Evolutionary conservation across 140 eudicot genomes (phyloP).

Genomic region (Oenanthe javanica): DNA sequence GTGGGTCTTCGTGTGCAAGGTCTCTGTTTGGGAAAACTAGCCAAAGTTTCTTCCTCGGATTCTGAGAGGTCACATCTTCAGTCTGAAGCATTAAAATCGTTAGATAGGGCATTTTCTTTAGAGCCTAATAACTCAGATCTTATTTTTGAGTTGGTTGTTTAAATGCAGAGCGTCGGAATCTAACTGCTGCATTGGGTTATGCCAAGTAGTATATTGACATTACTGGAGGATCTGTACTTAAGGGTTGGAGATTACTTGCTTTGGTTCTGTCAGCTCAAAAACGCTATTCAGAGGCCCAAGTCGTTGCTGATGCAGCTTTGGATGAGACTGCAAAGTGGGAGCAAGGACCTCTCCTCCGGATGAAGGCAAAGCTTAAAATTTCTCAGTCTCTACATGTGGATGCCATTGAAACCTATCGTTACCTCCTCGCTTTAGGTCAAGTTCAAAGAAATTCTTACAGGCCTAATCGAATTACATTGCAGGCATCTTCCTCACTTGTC

Average conservation of each 20-base stretch:
- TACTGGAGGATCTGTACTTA: conserved; percentile 77
- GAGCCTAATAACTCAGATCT: conserved; percentile 65
- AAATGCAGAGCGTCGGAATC: conserved; percentile 73
- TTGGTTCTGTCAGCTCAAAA: conserved; percentile 76
- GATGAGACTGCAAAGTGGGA: conserved; percentile 95
- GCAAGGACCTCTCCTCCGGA: conserved; percentile 83
- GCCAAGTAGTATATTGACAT: conserved; percentile 67
- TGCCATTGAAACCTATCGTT: conserved; percentile 85
- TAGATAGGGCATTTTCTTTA: conserved; percentile 52
- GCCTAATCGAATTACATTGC: conserved; percentile 35
- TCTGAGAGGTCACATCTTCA: conserved; percentile 76
- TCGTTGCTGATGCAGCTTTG: conserved; percentile 84
- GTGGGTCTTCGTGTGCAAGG: conserved; percentile 71
- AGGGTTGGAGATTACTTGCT: conserved; percentile 90
- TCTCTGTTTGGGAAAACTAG: conserved; percentile 80
- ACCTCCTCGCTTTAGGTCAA: conserved; percentile 80
- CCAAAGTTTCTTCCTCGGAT: conserved; percentile 61
- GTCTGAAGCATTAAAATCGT: conserved; percentile 68
- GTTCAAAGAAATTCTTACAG: conserved; percentile 78
- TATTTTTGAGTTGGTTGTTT: conserved; percentile 64
- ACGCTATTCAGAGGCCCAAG: conserved; percentile 74
- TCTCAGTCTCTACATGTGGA: conserved; percentile 73
- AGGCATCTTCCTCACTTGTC: conserved; percentile 28
- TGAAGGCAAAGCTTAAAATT: conserved; percentile 81
- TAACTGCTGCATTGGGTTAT: conserved; percentile 61